phyloP scores from a whole-genome alignment of 2,329 filamentous ascomycete genomes.

The Didymella pomorum region DNA sequence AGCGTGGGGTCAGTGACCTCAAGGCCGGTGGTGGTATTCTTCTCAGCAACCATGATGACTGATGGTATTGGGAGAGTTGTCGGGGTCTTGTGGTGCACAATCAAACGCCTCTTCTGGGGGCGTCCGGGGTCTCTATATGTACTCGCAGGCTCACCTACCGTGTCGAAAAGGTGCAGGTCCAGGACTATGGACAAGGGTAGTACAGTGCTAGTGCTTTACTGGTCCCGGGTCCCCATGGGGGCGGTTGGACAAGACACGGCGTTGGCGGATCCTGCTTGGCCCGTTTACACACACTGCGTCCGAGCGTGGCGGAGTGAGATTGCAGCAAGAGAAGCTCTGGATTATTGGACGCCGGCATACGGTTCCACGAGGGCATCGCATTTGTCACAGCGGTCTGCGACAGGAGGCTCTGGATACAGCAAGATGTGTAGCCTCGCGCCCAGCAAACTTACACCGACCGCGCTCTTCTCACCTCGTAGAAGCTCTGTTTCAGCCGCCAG shows the following conservation, averaged over 20 bases:
- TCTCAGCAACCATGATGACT: slow-evolving; percentile 46
- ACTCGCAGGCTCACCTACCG: slow-evolving; percentile 27
- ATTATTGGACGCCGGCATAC: slow-evolving; percentile 30
- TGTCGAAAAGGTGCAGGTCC: slow-evolving; percentile 12
- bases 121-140: slow-evolving; percentile 42
- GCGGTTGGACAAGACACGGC: slow-evolving; percentile 42
- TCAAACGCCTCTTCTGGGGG: slow-evolving; percentile 20
- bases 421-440: slow-evolving; percentile 6
- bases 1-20: slow-evolving; percentile 22
- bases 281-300: slow-evolving; percentile 31
- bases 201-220: slow-evolving; percentile 24
- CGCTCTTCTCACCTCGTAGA: slow-evolving; percentile 1
- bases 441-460: not conserved
- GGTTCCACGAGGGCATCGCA: slow-evolving; percentile 30
- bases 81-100: slow-evolving; percentile 29
- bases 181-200: slow-evolving; percentile 17
- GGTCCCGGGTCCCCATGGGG: slow-evolving; percentile 46
- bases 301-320: slow-evolving; percentile 38
- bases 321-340: slow-evolving; percentile 18
- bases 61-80: slow-evolving; percentile 19
- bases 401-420: not conserved
- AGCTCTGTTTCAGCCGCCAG: slow-evolving; percentile 32
- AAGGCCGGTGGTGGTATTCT: slow-evolving; percentile 25
- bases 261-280: slow-evolving; percentile 40
- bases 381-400: slow-evolving; percentile 26